Conservation (phyloP, 768 basidiomycete species). For the Dentipellis fragilis region DNA sequence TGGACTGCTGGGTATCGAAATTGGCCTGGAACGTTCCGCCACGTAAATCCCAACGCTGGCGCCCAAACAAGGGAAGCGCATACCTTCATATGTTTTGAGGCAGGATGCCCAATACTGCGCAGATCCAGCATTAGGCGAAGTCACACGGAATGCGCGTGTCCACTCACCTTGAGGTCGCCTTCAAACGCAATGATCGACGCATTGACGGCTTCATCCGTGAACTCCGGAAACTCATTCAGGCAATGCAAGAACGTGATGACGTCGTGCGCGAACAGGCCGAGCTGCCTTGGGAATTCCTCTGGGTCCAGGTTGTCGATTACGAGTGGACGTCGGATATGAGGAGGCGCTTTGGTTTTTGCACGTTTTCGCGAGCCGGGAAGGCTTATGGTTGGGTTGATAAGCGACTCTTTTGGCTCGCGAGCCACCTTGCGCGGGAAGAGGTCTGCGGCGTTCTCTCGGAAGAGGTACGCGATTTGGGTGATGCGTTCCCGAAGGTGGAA, state of each 20-base stretch:
- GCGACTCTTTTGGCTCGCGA: conserved; percentile 30
- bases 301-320: conserved; percentile 49
- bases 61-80: conserved; percentile 6
- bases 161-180: conserved; percentile 52
- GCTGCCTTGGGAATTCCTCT: conserved; percentile 57
- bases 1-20: conserved; percentile 66
- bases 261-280: conserved; percentile 53
- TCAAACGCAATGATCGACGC: conserved; percentile 58
- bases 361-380: conserved; percentile 22
- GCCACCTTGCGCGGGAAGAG: conserved; percentile 61
- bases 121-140: conserved; percentile 4
- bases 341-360: conserved; percentile 21
- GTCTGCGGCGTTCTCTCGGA: conserved; percentile 66
- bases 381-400: conserved; percentile 26
- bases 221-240: conserved; percentile 73
- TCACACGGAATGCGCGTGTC: not conserved
- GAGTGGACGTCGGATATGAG: conserved; percentile 42
- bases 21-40: conserved; percentile 35
- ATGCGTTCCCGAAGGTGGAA: conserved; percentile 63
- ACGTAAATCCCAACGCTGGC: not conserved
- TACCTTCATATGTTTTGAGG: conserved; percentile 52
- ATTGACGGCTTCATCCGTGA: conserved; percentile 63
- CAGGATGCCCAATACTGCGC: conserved; percentile 67
- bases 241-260: conserved; percentile 60
- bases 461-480: conserved; percentile 58